Percentiles rank a stretch among this genome's conserved stretches.
Evolutionary conservation across 257 asterid species (phyloP).

Genomic region (Anisodus tanguticus): DNA sequence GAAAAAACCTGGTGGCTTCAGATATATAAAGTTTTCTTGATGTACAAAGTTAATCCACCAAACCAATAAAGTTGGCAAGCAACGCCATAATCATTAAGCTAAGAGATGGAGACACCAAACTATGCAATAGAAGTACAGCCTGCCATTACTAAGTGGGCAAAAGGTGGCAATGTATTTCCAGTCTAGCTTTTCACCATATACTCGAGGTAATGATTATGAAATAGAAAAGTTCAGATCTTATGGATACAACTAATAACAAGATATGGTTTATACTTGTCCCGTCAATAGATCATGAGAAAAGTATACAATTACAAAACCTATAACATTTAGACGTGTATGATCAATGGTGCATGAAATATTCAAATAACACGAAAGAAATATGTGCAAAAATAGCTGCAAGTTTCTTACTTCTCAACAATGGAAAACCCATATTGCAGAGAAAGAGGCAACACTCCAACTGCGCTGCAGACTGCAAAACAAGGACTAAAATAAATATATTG

Average conservation of each 20-base stretch:
- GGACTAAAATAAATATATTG: constrained; percentile 41
- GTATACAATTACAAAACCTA: constrained; percentile 10
- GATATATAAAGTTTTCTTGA: constrained; percentile 3
- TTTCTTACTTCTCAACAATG: constrained; percentile 78
- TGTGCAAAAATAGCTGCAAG: constrained; percentile 36
- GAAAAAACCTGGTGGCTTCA: neutral
- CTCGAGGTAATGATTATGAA: constrained; percentile 13
- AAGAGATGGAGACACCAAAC: constrained; percentile 25
- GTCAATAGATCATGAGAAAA: neutral
- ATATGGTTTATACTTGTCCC: neutral
- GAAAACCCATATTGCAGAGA: constrained; percentile 95
- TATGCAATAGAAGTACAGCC: constrained; percentile 17
- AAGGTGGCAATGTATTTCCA: neutral
- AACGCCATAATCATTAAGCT: neutral
- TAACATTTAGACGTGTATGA: neutral
- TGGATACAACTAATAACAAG: neutral
- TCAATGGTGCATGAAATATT: constrained; percentile 11
- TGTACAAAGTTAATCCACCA: neutral
- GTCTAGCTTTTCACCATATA: constrained; percentile 19
- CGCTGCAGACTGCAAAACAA: constrained; percentile 90
- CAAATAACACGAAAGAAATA: constrained; percentile 10
- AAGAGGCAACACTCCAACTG: constrained; percentile 97
- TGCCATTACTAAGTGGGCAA: neutral
- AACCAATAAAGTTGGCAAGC: constrained; percentile 25
- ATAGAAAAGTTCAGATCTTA: neutral